Evolutionary conservation across 805 yeast species (phyloP).

Genomic region (Candida dajiaensis): DNA sequence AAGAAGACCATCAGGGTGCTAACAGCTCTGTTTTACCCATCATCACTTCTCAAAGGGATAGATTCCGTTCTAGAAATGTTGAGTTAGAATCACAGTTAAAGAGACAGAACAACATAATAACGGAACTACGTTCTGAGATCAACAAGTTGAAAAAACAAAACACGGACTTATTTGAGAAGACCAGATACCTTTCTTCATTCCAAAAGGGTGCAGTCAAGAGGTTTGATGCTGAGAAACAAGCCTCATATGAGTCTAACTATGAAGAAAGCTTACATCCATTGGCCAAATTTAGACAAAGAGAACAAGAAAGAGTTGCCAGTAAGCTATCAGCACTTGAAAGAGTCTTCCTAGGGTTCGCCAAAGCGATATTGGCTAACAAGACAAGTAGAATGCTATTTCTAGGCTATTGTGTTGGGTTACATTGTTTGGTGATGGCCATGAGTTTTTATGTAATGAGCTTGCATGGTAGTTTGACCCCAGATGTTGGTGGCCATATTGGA

Average conservation of each 20-base stretch:
- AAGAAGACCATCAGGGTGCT: slow-evolving; percentile 15
- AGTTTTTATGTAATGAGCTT: slow-evolving; percentile 48
- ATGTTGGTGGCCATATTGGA: slow-evolving; percentile 20
- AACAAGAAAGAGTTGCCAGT: slow-evolving; percentile 67
- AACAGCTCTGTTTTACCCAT: slow-evolving; percentile 56
- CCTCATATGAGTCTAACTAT: slow-evolving; percentile 50
- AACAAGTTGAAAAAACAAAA: slow-evolving; percentile 66
- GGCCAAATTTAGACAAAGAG: slow-evolving; percentile 73
- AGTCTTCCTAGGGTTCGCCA: slow-evolving; percentile 63
- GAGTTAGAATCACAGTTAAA: slow-evolving; percentile 81
- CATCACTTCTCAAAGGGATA: slow-evolving; percentile 89
- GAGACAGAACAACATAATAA: slow-evolving; percentile 45
- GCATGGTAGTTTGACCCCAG: slow-evolving; percentile 40
- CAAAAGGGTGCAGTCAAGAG: slow-evolving; percentile 14
- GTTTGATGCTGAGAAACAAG: slow-evolving; percentile 14
- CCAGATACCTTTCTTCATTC: slow-evolving; percentile 58
- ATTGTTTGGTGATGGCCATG: slow-evolving; percentile 62
- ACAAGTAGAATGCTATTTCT: slow-evolving; percentile 68
- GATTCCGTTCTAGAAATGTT: slow-evolving; percentile 76
- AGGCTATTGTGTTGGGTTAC: slow-evolving; percentile 68
- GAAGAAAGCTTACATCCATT: slow-evolving; percentile 80
- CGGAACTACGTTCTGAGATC: slow-evolving; percentile 60
- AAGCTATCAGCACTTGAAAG: slow-evolving; percentile 74
- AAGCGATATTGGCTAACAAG: slow-evolving; percentile 70
- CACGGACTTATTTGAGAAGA: slow-evolving; percentile 71